A percentile compares a stretch with the other conserved stretches of the same genome.
phyloP scores from a whole-genome alignment of 495 filamentous ascomycete genomes.

The Immersiella caudata region DNA sequence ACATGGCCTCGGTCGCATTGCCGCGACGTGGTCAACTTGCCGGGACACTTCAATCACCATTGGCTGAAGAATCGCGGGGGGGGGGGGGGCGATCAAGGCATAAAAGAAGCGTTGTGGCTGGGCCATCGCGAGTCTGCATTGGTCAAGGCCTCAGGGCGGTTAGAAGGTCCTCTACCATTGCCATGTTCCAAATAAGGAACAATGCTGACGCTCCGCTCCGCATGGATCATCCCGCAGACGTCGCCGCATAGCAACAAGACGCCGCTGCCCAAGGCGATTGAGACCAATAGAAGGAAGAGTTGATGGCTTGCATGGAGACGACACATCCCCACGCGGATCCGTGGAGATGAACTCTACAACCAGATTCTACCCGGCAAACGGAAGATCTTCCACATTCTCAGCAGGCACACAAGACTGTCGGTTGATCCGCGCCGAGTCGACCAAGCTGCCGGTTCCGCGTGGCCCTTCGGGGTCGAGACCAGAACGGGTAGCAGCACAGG shows the following conservation, averaged over 20 bases:
- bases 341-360: not conserved
- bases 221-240: not conserved
- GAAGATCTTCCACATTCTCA: not conserved
- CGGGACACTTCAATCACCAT: too few relatives aligned
- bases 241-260: too few relatives aligned
- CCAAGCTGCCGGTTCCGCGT: not conserved
- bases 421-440: too few relatives aligned
- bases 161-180: not conserved
- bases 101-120: not conserved
- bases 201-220: not conserved
- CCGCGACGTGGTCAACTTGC: too few relatives aligned
- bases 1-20: too few relatives aligned
- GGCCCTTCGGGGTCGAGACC: not conserved
- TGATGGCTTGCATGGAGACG: not conserved
- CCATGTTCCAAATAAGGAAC: not conserved
- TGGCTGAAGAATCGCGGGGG: too few relatives aligned
- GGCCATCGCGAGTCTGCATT: not conserved
- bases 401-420: too few relatives aligned
- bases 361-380: not conserved
- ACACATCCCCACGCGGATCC: not conserved
- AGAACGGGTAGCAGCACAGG: too few relatives aligned
- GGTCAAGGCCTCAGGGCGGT: not conserved
- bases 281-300: not conserved
- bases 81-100: too few relatives aligned
- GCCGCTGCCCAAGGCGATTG: too few relatives aligned